Percentiles rank a stretch among this genome's conserved stretches.
Evolutionary conservation across 352 stramenopile species (phyloP).

Genomic region (Pythium inflatum): DNA sequence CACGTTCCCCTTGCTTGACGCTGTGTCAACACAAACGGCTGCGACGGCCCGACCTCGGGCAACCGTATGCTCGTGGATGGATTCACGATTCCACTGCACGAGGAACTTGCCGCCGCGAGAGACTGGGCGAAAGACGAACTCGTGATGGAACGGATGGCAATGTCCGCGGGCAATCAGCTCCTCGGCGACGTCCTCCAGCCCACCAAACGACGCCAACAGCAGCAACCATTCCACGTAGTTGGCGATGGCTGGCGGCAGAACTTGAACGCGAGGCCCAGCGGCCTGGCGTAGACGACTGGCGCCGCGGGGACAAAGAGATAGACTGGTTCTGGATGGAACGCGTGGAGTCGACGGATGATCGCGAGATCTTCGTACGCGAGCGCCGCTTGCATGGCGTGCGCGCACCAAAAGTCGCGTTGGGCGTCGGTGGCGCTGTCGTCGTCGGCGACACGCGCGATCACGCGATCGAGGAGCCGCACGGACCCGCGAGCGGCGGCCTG

Average conservation of each 20-base stretch:
- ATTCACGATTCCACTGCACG: neutral
- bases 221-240: too few relatives aligned
- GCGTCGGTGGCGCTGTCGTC: neutral
- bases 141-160: neutral
- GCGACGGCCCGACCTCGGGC: neutral
- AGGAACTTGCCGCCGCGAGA: neutral
- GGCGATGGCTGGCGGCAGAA: neutral
- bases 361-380: slow-evolving; percentile 9
- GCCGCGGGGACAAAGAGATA: neutral
- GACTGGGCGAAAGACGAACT: neutral
- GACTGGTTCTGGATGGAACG: slow-evolving; percentile 1
- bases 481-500: neutral
- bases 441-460: neutral
- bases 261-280: neutral
- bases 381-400: slow-evolving; percentile 7
- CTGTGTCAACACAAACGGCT: neutral
- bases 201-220: neutral
- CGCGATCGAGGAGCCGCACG: slow-evolving; percentile 6
- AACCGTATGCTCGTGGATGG: neutral
- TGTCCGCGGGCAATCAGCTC: neutral
- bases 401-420: neutral
- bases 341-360: slow-evolving; percentile 2
- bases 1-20: neutral
- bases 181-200: neutral
- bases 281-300: neutral